Conservation (phyloP, 2,329 filamentous ascomycete species). For the Davidsoniella virescens region DNA sequence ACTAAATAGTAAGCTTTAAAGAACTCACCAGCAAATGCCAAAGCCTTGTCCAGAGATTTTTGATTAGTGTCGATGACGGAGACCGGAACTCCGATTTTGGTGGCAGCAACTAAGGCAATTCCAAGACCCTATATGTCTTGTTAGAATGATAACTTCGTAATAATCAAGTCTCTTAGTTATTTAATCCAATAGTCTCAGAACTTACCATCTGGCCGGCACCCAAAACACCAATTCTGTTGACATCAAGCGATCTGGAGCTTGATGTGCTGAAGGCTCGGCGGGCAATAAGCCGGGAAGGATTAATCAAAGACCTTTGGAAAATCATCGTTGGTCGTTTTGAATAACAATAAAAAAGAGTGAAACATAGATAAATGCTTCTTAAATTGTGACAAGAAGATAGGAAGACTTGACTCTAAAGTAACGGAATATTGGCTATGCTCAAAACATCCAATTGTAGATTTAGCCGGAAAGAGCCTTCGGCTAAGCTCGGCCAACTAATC, state of each 20-base stretch:
- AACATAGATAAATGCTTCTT: constrained; percentile 2
- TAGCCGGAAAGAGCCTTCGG: constrained; percentile 17
- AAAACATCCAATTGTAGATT: too few relatives aligned
- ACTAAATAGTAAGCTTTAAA: not conserved
- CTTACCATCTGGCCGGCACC: constrained; percentile 91
- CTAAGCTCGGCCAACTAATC: constrained; percentile 27
- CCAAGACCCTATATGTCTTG: constrained; percentile 55
- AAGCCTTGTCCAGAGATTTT: constrained; percentile 70
- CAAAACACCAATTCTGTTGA: constrained; percentile 80
- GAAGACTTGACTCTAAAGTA: not conserved
- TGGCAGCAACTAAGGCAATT: constrained; percentile 85
- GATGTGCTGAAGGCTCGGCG: constrained; percentile 54
- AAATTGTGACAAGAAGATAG: not conserved
- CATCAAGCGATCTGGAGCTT: constrained; percentile 40
- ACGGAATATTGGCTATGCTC: too few relatives aligned
- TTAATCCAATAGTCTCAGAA: constrained; percentile 9
- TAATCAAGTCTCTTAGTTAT: not conserved
- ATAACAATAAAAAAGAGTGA: constrained; percentile 6
- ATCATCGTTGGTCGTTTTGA: constrained; percentile 5
- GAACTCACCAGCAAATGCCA: constrained; percentile 65
- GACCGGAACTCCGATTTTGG: constrained; percentile 69
- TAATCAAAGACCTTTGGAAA: not conserved
- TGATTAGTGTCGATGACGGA: constrained; percentile 73
- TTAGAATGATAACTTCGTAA: constrained; percentile 13
- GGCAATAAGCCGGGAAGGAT: constrained; percentile 14